Evolutionary conservation across 2,329 filamentous ascomycete genomes (phyloP), one percentile per base, ranked within the genome.

Genomic region (Colletotrichum sp.): DNA sequence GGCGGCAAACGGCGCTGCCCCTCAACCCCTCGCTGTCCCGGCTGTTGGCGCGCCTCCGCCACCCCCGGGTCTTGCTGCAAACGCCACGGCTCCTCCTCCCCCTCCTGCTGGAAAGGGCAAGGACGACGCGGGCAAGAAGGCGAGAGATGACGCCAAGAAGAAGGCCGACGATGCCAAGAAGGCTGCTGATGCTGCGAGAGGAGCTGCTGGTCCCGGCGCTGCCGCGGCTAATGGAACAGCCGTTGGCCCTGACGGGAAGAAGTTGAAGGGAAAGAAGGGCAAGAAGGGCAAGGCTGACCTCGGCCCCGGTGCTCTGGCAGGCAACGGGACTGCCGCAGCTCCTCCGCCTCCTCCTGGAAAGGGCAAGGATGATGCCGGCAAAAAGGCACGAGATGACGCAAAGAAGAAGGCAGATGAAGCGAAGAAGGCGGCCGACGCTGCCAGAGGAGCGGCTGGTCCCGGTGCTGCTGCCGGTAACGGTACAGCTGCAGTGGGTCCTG

Each of bases 351-450:
- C 59, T 9, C 59, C 59, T 15, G 57, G 60, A 16, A 64, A 73
- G 26, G 65, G 65, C 6, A 69, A 69, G 67, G 65, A 63, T 2
- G 64, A 69, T 10, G 52, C 59, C 0, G 66, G 48, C 6, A 68
- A 68, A 44, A 59, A 59, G 24, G 66, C 66, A 8, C 8, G 39
- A 24, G 65, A 68, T 24, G 65, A 68, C 1, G 65, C 44, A 12
- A 68, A 68, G 57, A 72, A 72, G 70, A 72, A 60, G 69, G 63
- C 70, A 9, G 69, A 67, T 8, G 69, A 55, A 10, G 30, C 66
- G n/a, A 36, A 59, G 48, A 59, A 60, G 52, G 60, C 28, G 18
- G 67, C 67, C 2, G 52, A 39, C 1, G 55, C 22, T 18, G 36
- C 28, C 8, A 22, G 22, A 26, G 59, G 67, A 24, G 72, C 71